These are phyloP conservation scores for Typha latifolia DNA, from an alignment of 176 grass and related monocot species.

Conservation along the genomic window DNA sequence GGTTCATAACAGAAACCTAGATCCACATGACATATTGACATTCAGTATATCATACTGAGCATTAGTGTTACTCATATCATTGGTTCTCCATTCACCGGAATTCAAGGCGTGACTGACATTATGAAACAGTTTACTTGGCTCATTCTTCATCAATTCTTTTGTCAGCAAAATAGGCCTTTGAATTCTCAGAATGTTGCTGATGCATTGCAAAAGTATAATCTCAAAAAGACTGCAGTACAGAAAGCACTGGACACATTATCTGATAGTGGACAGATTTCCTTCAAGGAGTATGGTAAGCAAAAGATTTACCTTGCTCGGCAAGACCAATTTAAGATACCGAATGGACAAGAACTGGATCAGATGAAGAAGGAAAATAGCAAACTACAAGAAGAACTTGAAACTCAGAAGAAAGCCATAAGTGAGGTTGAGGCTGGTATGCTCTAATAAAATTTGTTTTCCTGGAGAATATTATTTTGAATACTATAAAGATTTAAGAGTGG, in stretches of 20 bases:
- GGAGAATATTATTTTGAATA: too few relatives aligned
- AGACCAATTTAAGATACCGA: conserved; percentile 88
- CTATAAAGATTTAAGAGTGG: background rate
- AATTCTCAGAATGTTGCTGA: conserved; percentile 95
- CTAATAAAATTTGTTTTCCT: background rate
- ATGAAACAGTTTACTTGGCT: background rate
- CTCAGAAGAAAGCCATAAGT: conserved; percentile 68
- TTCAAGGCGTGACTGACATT: background rate
- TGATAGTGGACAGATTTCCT: conserved; percentile 83
- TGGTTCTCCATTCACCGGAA: background rate
- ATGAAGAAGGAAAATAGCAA: conserved; percentile 81
- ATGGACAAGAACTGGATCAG: conserved; percentile 75
- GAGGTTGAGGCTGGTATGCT: conserved; percentile 77
- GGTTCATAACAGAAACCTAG: too few relatives aligned
- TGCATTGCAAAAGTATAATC: conserved; percentile 83
- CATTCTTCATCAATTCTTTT: conserved; percentile 2
- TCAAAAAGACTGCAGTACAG: conserved; percentile 91
- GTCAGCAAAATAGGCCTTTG: conserved; percentile 92
- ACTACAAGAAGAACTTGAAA: conserved; percentile 56
- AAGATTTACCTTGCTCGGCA: conserved; percentile 94
- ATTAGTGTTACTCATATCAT: too few relatives aligned
- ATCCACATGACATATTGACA: too few relatives aligned
- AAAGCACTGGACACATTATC: conserved; percentile 75
- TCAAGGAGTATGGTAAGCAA: conserved; percentile 98
- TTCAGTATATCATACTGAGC: too few relatives aligned